These are phyloP conservation scores for Pholiota adiposa DNA, from an alignment of 1,284 basidiomycete genomes.

Conservation along the genomic window DNA sequence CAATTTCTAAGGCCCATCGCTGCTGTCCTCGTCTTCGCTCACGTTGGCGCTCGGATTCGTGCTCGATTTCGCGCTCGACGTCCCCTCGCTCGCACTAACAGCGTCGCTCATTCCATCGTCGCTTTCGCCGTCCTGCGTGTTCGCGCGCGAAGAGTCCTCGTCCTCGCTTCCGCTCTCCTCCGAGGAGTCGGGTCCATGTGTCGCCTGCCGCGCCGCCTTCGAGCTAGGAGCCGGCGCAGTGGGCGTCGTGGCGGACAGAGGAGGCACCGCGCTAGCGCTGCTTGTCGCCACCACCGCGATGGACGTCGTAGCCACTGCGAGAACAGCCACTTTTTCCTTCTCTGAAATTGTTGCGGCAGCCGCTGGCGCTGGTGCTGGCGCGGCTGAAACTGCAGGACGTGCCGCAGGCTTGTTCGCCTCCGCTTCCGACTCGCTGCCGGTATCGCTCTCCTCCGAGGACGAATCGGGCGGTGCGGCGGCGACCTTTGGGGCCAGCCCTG, in stretches of 20 bases:
- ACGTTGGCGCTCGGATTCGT: constrained; percentile 3
- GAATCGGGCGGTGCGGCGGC: background rate
- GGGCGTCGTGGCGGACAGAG: background rate
- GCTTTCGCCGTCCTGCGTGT: constrained; percentile 1
- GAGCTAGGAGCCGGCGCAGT: background rate
- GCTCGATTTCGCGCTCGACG: constrained; percentile 4
- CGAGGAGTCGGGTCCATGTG: background rate
- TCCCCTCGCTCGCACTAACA: constrained; percentile 3
- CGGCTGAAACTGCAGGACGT: no score
- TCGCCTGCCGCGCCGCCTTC: background rate
- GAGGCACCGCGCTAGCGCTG: background rate
- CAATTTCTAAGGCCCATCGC: background rate
- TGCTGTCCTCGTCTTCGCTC: constrained; percentile 3
- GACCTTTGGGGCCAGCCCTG: background rate
- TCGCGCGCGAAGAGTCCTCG: constrained; percentile 5
- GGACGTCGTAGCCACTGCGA: background rate
- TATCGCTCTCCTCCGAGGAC: constrained; percentile 4
- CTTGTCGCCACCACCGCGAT: background rate
- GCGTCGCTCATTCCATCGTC: constrained; percentile 13
- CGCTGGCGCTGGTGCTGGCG: background rate
- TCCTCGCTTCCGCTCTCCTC: constrained; percentile 10
- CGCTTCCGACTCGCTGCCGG: constrained; percentile 3
- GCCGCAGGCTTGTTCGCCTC: background rate
- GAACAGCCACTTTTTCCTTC: background rate
- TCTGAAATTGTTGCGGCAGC: background rate